A percentile compares a stretch with the other conserved stretches of the same genome.
Evolutionary conservation across 1,284 basidiomycete genomes (phyloP).

Genomic region (Ceratobasidium sp.): DNA sequence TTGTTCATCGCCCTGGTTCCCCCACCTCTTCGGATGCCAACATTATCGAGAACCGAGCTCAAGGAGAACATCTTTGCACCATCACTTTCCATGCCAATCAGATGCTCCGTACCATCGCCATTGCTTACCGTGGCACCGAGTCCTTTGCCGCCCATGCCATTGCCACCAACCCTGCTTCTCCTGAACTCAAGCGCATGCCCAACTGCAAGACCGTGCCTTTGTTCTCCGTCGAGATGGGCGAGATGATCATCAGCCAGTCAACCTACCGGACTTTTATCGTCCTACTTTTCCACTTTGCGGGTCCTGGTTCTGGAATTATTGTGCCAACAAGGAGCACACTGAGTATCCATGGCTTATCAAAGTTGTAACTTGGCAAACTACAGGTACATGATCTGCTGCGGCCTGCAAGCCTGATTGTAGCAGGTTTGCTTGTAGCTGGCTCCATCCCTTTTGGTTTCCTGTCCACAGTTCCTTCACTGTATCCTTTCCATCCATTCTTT

Average conservation of each 20-base stretch:
- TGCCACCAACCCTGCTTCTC: constrained; percentile 92
- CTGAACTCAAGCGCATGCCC: constrained; percentile 83
- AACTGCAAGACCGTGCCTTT: constrained; percentile 86
- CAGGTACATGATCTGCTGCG: constrained; percentile 76
- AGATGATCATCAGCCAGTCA: constrained; percentile 92
- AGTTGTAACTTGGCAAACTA: constrained; percentile 95
- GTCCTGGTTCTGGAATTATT: constrained; percentile 72
- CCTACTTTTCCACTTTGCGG: constrained; percentile 88
- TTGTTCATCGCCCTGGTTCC: constrained; percentile 58
- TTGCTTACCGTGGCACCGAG: constrained; percentile 89
- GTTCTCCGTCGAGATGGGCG: constrained; percentile 90
- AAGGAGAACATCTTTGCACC: constrained; percentile 86
- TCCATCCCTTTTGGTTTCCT: constrained; percentile 87
- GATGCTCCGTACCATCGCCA: constrained; percentile 87
- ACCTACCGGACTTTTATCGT: constrained; percentile 84
- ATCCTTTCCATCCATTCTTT: no score
- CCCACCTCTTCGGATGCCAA: constrained; percentile 46
- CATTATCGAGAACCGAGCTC: constrained; percentile 64
- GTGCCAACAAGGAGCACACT: constrained; percentile 54
- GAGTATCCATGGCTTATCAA: constrained; percentile 92
- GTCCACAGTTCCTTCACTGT: no score
- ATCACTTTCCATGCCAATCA: constrained; percentile 98
- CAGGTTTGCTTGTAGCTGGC: constrained; percentile 82
- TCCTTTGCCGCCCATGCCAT: constrained; percentile 92
- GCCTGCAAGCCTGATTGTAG: constrained; percentile 89